Base-by-base conservation (phyloP, 306 rosid species). In the Lathyrus tuberosus region DNA sequence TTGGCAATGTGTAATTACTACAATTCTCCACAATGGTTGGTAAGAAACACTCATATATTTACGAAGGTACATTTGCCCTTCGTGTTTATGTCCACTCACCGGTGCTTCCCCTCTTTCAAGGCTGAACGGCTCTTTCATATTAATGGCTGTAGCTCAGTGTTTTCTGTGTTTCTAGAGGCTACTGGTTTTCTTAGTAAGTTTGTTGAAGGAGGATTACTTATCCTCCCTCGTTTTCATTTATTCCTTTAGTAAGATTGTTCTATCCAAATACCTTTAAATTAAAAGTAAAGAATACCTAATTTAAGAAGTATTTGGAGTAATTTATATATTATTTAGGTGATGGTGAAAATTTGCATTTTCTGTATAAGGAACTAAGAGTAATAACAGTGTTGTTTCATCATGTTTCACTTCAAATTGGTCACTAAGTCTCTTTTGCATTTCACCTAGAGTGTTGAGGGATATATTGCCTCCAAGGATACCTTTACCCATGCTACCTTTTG, bases 361-460 rank as follows among this genome's bases (percentile, higher is more conserved):
- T 51, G 58, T 49, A 49, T 49, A 51, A 51, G 30, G 58, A 51
- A 20, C 58, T 18, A 51, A 51, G 58, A 51, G 30, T 51, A 49
- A 49, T 49, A 17, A 51, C 10, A 15, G 53, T 47, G 16, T 47
- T 47, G 11, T 47, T n/a, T 47, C 53, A 47, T 47, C 20, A 15
- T 15, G 53, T 47, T 47, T 47, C 10, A 10, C 11, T 47, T 47
- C 53, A 47, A 47, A 47, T 47, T 16, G 22, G 22, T 15, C 53
- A 15, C 53, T 15, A 47, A 47, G 10, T 15, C 22, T 47, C 53
- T 47, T 47, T 47, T 47, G 53, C 53, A 15, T 15, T 47, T 47
- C 53, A 47, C 22, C 53, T n/a, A 47, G 22, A 15, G 53, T 16
- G 11, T 15, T 47, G 7, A 15, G 18, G 38, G 38, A 33, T 33